A percentile compares a stretch with the other conserved stretches of the same genome.
These are phyloP conservation scores for Aspergillus leporis DNA, from an alignment of 495 filamentous ascomycete genomes.

Conservation along the genomic window DNA sequence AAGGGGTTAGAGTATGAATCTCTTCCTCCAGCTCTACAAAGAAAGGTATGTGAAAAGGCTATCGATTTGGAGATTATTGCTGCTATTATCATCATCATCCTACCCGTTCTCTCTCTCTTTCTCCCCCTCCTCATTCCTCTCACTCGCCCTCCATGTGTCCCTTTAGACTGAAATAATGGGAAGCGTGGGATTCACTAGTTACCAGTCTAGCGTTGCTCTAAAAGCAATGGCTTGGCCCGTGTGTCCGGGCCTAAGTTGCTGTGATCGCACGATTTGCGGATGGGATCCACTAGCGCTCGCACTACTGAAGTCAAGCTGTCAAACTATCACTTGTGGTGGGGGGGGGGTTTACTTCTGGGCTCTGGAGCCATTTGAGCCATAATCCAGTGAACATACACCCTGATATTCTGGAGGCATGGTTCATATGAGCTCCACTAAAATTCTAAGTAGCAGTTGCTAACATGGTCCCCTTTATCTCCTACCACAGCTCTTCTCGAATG, in stretches of 20 bases:
- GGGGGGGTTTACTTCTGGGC: slow-evolving; percentile 11
- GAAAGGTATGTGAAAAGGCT: slow-evolving; percentile 33
- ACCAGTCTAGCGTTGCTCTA: too few species aligned
- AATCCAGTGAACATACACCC: not conserved
- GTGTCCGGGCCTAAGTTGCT: too few species aligned
- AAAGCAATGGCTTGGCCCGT: too few species aligned
- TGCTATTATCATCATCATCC: not conserved
- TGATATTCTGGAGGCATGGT: slow-evolving; percentile 7
- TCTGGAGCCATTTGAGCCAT: not conserved
- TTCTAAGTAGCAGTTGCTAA: slow-evolving; percentile 13
- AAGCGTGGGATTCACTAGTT: not conserved
- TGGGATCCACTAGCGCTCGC: slow-evolving; percentile 26
- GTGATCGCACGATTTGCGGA: slow-evolving; percentile 10
- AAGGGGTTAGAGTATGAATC: slow-evolving; percentile 17
- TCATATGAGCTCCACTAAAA: slow-evolving; percentile 9
- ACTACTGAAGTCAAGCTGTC: slow-evolving; percentile 18
- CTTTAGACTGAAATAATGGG: not conserved
- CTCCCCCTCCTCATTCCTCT: not conserved
- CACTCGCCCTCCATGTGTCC: not conserved
- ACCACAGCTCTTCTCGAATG: slow-evolving; percentile 43
- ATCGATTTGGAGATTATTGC: not conserved
- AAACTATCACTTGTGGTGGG: slow-evolving; percentile 32
- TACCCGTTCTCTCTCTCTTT: too few species aligned
- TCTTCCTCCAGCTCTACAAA: slow-evolving; percentile 35
- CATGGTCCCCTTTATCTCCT: slow-evolving; percentile 21